Conservation (phyloP, 2,329 filamentous ascomycete genomes). For the Atkinsonella texensis region DNA sequence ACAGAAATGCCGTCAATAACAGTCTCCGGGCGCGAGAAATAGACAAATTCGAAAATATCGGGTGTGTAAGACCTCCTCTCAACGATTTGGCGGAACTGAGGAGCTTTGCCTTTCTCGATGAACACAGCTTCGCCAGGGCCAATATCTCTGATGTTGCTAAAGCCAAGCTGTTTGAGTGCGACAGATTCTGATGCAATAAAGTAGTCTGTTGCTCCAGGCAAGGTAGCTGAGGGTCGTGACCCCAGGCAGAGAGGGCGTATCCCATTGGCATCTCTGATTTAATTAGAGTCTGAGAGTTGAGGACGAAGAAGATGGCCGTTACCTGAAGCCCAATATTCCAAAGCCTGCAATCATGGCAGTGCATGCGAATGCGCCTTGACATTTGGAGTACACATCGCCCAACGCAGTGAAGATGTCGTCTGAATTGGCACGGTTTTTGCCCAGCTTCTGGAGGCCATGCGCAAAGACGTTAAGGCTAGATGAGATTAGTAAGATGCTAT, state of each 20-base stretch:
- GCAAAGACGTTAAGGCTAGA: slow-evolving; percentile 68
- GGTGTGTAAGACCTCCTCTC: slow-evolving; percentile 59
- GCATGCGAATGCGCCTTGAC: slow-evolving; percentile 67
- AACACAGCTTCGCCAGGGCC: slow-evolving; percentile 77
- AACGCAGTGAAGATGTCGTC: slow-evolving; percentile 67
- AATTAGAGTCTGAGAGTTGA: not conserved
- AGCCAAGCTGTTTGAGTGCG: slow-evolving; percentile 70
- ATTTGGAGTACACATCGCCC: slow-evolving; percentile 58
- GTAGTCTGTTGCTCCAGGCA: slow-evolving; percentile 61
- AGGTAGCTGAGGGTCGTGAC: slow-evolving; percentile 52
- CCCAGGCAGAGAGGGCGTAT: slow-evolving; percentile 76
- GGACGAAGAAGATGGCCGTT: not conserved
- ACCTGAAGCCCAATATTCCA: slow-evolving; percentile 64
- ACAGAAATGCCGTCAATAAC: slow-evolving; percentile 83
- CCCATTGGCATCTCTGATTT: slow-evolving; percentile 27
- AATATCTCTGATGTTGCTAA: slow-evolving; percentile 64
- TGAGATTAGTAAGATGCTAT: too few species aligned
- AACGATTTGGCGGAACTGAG: slow-evolving; percentile 65
- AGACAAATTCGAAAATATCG: slow-evolving; percentile 73
- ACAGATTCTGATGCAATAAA: slow-evolving; percentile 88
- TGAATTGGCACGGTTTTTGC: slow-evolving; percentile 68
- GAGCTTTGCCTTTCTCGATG: slow-evolving; percentile 63
- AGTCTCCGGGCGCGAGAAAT: slow-evolving; percentile 73
- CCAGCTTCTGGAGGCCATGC: slow-evolving; percentile 65
- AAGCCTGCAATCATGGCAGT: slow-evolving; percentile 75